Evolutionary conservation across 2,329 filamentous ascomycete genomes (phyloP), one percentile per base, ranked within the genome.

Genomic region (Aspergillus sp.): DNA sequence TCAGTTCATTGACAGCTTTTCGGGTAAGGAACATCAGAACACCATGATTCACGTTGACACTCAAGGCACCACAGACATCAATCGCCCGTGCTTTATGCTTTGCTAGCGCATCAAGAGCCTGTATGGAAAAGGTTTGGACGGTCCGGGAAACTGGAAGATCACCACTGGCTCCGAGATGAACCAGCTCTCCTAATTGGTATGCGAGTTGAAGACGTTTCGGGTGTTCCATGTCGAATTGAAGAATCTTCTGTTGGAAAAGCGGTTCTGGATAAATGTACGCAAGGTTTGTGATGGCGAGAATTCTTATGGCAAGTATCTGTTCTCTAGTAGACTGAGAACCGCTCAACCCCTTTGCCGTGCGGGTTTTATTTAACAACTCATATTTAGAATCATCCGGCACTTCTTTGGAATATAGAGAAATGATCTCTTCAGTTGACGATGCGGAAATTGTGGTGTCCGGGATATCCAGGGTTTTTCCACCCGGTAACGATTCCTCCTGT

Each of bases 1-100:
- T 86, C 77, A 99, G 88, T 62, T 92, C 90, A 17, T 89, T 88
- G 57, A 98, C 90, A 9, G 92, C 90, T 74, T 96, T 97, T 56
- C 93, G 86, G 50, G 96, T 89, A 64, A 97, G 85, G 69, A 97
- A 98, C 64, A 98, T 89, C 45, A 99, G 82, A 31, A 98, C 89
- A 14, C 95, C 96, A 67, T 99, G 96, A 67, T 96, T 98, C 39
- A 98, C 93, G 66, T 93, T 96, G 54, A 96, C 91, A 68, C 92
- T 96, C 43, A 99, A 80, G n/a, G 95, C 92, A 43, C 91, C 87
- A 62, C 92, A 87, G 23, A 99, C 89, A 71, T 99, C 95, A 35
- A 86, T 80, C 31, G 88, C 85, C 69, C 91, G 93, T 56, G 83
- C 79, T 66, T 90, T 88, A 70, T 91, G 91, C 69, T 87, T 89